Evolutionary conservation across 768 basidiomycete species (phyloP).

Genomic region (Suillus decipiens): DNA sequence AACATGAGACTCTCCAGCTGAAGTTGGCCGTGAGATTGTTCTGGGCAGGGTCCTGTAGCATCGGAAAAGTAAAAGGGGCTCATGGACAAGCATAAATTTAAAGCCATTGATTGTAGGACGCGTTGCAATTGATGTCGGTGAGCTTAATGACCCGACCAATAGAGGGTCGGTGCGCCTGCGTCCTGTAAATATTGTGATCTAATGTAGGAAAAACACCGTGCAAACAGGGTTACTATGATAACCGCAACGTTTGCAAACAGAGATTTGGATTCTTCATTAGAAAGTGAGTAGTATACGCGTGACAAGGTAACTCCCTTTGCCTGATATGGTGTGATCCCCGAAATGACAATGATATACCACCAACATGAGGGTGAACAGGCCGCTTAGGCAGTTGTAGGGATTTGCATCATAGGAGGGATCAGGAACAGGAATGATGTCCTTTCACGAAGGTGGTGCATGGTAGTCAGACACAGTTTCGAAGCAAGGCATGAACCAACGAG

Average conservation of each 20-base stretch:
- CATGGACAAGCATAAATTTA: constrained; percentile 18
- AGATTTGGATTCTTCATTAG: constrained; percentile 61
- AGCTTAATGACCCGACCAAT: constrained; percentile 24
- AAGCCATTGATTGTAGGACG: constrained; percentile 22
- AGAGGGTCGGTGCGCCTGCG: constrained; percentile 15
- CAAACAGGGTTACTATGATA: constrained; percentile 71
- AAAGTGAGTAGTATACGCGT: constrained; percentile 69
- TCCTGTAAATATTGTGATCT: constrained; percentile 70
- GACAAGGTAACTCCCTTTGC: constrained; percentile 73
- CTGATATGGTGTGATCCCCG: constrained; percentile 37
- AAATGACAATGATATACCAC: constrained; percentile 47
- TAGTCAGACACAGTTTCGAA: constrained; percentile 89
- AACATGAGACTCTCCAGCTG: constrained; percentile 47
- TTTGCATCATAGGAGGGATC: constrained; percentile 77
- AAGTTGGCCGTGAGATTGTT: constrained; percentile 17
- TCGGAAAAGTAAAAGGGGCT: constrained; percentile 14
- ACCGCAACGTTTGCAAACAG: constrained; percentile 69
- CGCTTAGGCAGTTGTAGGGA: constrained; percentile 81
- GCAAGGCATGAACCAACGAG: constrained; percentile 82
- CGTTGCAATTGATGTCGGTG: constrained; percentile 31
- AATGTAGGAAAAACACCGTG: constrained; percentile 73
- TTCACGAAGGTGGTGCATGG: constrained; percentile 76
- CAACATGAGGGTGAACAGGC: constrained; percentile 86
- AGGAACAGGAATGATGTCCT: constrained; percentile 76
- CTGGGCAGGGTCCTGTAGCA: not conserved